These are phyloP conservation scores for Fusarium ramigenum DNA, from an alignment of 2,329 filamentous ascomycete genomes.

Conservation along the genomic window DNA sequence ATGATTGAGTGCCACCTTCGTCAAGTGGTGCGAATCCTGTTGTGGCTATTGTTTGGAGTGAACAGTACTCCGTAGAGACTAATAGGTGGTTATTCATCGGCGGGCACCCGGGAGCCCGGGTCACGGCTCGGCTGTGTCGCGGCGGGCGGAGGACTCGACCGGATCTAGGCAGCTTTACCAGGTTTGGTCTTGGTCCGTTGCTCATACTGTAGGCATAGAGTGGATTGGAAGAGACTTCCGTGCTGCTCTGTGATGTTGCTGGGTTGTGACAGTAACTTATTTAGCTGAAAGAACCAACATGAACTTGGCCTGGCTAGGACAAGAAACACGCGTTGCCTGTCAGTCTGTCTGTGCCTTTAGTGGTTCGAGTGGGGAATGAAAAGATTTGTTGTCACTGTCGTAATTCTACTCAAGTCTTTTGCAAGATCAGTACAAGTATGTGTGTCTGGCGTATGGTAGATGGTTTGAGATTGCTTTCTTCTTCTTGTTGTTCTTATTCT, in stretches of 20 bases:
- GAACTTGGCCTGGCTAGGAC: constrained; percentile 7
- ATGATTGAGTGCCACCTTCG: constrained; percentile 1
- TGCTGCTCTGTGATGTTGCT: constrained; percentile 7
- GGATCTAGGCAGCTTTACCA: constrained; percentile 28
- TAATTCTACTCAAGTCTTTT: constrained; percentile 6
- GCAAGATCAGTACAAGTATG: neutral
- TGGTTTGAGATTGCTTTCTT: neutral
- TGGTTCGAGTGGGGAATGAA: constrained; percentile 10
- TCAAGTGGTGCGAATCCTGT: neutral
- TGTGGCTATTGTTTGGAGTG: constrained; percentile 1
- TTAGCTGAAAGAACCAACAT: constrained; percentile 5
- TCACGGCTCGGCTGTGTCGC: constrained; percentile 36
- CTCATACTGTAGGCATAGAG: constrained; percentile 7
- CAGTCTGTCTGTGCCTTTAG: neutral
- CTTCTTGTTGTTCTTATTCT: neutral
- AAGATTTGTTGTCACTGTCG: constrained; percentile 7
- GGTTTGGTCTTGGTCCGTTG: constrained; percentile 18
- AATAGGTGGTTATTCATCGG: constrained; percentile 18
- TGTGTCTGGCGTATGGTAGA: neutral
- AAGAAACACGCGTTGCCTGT: neutral
- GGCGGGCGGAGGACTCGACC: constrained; percentile 33
- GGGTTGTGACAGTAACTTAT: constrained; percentile 3
- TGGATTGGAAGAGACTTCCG: constrained; percentile 9
- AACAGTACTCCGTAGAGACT: neutral
- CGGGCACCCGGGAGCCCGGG: constrained; percentile 37